These are phyloP conservation scores for Spathaspora sp. DNA, from an alignment of 1,139 yeast species.

Conservation along the genomic window DNA sequence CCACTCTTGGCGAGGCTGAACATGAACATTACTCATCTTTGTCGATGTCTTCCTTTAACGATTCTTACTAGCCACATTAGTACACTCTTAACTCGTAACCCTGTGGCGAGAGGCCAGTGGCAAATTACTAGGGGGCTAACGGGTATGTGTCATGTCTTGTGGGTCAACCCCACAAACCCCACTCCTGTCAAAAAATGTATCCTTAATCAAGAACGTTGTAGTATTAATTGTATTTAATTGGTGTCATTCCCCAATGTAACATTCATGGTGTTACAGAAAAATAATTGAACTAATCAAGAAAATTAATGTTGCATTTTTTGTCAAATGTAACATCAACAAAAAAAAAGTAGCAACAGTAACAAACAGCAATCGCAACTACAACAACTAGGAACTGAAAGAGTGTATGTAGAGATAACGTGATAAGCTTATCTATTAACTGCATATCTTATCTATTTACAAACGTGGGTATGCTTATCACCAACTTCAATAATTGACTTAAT, in stretches of 20 bases:
- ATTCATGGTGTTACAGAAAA: background rate
- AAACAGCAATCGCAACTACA: background rate
- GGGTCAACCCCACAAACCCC: slow-evolving; percentile 1
- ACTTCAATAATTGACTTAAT: slow-evolving; percentile 29
- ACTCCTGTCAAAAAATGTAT: background rate
- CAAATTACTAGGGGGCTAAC: too few relatives aligned
- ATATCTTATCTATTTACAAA: background rate
- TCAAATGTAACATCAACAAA: too few relatives aligned
- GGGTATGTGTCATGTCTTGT: background rate
- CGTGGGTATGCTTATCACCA: slow-evolving; percentile 19
- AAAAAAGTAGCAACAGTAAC: background rate
- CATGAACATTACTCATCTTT: too few relatives aligned
- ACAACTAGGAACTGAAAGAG: background rate
- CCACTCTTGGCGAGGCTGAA: too few relatives aligned
- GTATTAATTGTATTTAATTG: background rate
- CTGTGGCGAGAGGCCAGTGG: too few relatives aligned
- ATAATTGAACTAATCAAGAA: background rate
- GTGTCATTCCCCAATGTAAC: slow-evolving; percentile 1
- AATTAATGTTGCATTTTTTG: background rate
- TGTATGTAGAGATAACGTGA: too few relatives aligned
- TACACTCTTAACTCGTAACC: too few relatives aligned
- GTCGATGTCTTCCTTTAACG: too few relatives aligned
- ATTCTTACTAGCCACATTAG: too few relatives aligned
- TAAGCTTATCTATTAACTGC: background rate
- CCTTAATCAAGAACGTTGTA: background rate